A percentile compares a stretch with the other conserved stretches of the same genome.
Conservation (phyloP, 352 stramenopile species). For the Phytophthora pisi region DNA sequence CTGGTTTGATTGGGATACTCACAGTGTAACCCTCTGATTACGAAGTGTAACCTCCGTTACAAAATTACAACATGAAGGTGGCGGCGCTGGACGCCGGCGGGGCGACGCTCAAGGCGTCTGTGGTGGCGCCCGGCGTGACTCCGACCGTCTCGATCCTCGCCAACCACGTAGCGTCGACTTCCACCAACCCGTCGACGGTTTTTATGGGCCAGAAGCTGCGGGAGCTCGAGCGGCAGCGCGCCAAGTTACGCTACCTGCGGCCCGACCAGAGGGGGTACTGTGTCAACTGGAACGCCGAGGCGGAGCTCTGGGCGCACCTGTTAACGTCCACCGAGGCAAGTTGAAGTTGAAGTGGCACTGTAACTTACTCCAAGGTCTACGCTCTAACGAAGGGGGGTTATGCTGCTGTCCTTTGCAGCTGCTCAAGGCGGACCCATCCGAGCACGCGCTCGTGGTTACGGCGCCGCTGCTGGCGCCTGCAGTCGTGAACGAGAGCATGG, state of each 20-base stretch:
- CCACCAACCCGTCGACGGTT: slow-evolving; percentile 23
- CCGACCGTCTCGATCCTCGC: slow-evolving; percentile 31
- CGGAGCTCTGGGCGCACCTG: slow-evolving; percentile 60
- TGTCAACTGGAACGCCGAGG: slow-evolving; percentile 84
- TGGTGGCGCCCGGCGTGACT: slow-evolving; percentile 27
- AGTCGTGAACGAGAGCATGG: slow-evolving; percentile 71
- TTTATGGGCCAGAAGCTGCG: slow-evolving; percentile 55
- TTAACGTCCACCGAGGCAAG: slow-evolving; percentile 48
- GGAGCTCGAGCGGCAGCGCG: slow-evolving; percentile 58
- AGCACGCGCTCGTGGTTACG: slow-evolving; percentile 65
- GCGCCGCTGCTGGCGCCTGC: slow-evolving; percentile 60
- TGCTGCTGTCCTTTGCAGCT: slow-evolving; percentile 29
- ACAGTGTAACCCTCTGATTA: no score
- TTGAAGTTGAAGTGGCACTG: slow-evolving; percentile 21
- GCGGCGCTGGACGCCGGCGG: slow-evolving; percentile 66
- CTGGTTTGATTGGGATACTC: slow-evolving; percentile 10
- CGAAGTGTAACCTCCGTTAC: no score
- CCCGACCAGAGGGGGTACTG: slow-evolving; percentile 75
- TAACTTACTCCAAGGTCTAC: neutral
- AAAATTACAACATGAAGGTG: slow-evolving; percentile 29
- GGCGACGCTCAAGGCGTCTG: slow-evolving; percentile 66
- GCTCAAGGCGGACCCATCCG: slow-evolving; percentile 51
- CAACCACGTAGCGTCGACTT: slow-evolving; percentile 54
- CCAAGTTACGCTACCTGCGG: slow-evolving; percentile 51
- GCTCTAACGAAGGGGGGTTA: slow-evolving; percentile 6